phyloP scores from a whole-genome alignment of 1,284 basidiomycete species.

The Irpex lacteus region DNA sequence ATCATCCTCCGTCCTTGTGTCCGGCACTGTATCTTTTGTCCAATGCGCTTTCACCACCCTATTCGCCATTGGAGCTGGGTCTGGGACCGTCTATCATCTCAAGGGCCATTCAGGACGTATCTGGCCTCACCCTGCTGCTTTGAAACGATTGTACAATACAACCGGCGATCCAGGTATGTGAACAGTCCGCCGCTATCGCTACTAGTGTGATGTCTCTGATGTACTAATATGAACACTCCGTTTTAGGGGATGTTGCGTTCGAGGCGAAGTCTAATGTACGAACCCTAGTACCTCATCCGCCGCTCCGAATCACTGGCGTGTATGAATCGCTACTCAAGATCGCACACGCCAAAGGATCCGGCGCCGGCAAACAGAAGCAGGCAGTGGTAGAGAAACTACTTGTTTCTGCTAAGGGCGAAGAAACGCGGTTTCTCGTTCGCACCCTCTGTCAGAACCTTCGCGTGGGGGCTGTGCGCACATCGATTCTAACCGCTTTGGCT shows the following conservation, averaged over 20 bases:
- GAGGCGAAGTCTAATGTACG: slow-evolving; percentile 78
- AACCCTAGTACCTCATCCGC: slow-evolving; percentile 72
- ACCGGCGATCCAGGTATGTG: slow-evolving; percentile 58
- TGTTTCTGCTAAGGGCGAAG: slow-evolving; percentile 84
- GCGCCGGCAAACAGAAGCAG: slow-evolving; percentile 76
- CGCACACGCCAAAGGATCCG: slow-evolving; percentile 65
- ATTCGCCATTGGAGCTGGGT: slow-evolving; percentile 73
- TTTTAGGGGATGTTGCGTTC: slow-evolving; percentile 76
- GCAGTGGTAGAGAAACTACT: slow-evolving; percentile 81
- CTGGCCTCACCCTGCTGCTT: slow-evolving; percentile 66
- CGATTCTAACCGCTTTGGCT: slow-evolving; percentile 82
- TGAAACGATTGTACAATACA: slow-evolving; percentile 65
- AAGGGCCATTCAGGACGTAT: slow-evolving; percentile 80
- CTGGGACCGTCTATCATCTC: slow-evolving; percentile 77
- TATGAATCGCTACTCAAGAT: slow-evolving; percentile 68
- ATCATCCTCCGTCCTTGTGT: slow-evolving; percentile 71
- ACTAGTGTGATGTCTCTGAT: neutral
- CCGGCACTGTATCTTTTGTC: slow-evolving; percentile 89
- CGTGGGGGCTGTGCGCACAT: slow-evolving; percentile 84
- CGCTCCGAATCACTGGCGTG: slow-evolving; percentile 63
- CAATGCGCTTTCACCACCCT: slow-evolving; percentile 82
- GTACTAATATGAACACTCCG: slow-evolving; percentile 1
- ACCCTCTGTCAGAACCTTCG: slow-evolving; percentile 82
- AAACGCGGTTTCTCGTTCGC: slow-evolving; percentile 81
- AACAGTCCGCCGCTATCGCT: neutral